Conservation (phyloP, 495 filamentous ascomycete genomes). For the Trichoderma virens region DNA sequence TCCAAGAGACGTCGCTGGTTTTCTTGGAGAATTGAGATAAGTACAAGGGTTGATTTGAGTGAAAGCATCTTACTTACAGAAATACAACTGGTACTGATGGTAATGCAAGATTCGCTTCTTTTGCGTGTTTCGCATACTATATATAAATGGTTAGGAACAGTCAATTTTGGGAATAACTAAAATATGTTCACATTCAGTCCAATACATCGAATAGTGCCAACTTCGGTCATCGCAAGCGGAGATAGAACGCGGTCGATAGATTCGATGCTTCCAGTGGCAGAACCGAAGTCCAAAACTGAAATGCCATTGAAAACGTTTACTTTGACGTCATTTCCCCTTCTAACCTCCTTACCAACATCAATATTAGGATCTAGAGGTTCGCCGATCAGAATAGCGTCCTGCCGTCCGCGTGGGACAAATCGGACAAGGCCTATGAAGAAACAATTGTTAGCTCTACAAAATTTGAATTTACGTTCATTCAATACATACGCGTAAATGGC, state of each 20-base stretch:
- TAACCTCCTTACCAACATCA: slow-evolving; percentile 48
- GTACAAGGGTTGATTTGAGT: slow-evolving; percentile 4
- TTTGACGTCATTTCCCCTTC: slow-evolving; percentile 45
- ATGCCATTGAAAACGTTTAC: slow-evolving; percentile 47
- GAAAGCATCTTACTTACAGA: slow-evolving; percentile 21
- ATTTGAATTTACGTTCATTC: no score
- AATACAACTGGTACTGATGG: slow-evolving; percentile 38
- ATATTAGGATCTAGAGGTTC: slow-evolving; percentile 45
- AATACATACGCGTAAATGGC: no score
- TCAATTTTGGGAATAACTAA: not conserved
- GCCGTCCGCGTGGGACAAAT: not conserved
- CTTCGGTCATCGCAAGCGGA: slow-evolving; percentile 40
- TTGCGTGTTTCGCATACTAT: slow-evolving; percentile 40
- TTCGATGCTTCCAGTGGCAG: slow-evolving; percentile 40
- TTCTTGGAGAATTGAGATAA: slow-evolving; percentile 18
- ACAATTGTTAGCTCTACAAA: not conserved
- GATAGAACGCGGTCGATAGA: slow-evolving; percentile 47
- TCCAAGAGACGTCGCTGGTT: slow-evolving; percentile 34
- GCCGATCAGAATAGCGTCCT: slow-evolving; percentile 38
- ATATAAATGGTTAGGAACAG: slow-evolving; percentile 17
- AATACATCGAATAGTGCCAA: slow-evolving; percentile 39
- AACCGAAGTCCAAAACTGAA: slow-evolving; percentile 46
- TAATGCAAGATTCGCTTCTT: slow-evolving; percentile 37
- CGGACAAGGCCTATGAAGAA: not conserved
- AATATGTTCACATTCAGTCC: slow-evolving; percentile 34